Evolutionary conservation across 2,329 filamentous ascomycete species (phyloP), one percentile per base, ranked within the genome.

Genomic region (Domatiomyces catenatus): DNA sequence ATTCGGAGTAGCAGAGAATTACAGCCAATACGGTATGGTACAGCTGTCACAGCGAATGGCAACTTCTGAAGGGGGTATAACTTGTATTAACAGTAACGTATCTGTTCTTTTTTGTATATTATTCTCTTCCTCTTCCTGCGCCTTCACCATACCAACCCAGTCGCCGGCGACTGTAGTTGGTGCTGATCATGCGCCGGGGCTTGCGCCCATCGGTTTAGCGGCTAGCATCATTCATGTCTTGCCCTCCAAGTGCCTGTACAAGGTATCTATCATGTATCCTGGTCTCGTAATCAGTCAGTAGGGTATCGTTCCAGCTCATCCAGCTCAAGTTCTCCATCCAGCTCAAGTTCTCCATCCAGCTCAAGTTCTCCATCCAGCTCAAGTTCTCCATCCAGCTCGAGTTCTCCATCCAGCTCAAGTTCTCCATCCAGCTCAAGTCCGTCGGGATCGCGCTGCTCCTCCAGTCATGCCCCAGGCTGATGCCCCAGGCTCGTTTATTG

Each of bases 401-500:
- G n/a, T n/a, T n/a, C n/a, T n/a, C n/a, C n/a, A n/a, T n/a, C n/a
- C n/a, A n/a, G n/a, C n/a, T n/a, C n/a, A n/a, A n/a, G n/a, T n/a
- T n/a, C n/a, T n/a, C n/a, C n/a, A n/a, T 32, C 28, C 8, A 3
- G 8, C 32, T 28, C 44, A 46, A 20, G 50, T 19, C 32, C 48
- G 50, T 8, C 22, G 20, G 8, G 44, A 48, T 39, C 47, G 48
- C 8, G 47, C 49, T 10, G 44, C 47, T 19, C 53, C 47, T 19
- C 53, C 56, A 15, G 54, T 52, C 5, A 56, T 59, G 5, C 52
- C 57, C 24, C 55, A 32, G 2, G 53, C 56, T n/a, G 57, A 42
- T 18, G 55, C 50, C 15, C 47, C 52, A 10, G 59, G 57, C 47
- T 61, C 66, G 56, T 69, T 72, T 45, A 68, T 67, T 1, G 69